Percentiles rank a stretch among this genome's conserved stretches.
phyloP scores from a whole-genome alignment of 208 protist species.

The Trichomonas gallinae region DNA sequence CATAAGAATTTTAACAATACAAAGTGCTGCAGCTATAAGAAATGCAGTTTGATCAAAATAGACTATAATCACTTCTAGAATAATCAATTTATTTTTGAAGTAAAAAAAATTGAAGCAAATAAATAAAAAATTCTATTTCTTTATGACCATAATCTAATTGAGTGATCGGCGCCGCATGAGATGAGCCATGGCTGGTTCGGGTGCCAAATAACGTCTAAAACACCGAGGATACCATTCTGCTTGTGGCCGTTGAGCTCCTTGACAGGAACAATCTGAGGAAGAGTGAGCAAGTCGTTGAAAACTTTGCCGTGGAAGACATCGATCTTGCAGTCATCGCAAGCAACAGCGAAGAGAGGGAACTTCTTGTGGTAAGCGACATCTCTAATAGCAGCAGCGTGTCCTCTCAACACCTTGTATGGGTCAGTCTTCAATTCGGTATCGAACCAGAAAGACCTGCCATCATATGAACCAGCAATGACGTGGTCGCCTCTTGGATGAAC shows the following conservation, averaged over 20 bases:
- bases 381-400: constrained; percentile 33
- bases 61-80: too few species aligned
- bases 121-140: background rate
- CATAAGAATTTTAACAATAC: too few species aligned
- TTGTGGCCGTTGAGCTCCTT: constrained; percentile 83
- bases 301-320: constrained; percentile 56
- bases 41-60: too few species aligned
- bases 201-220: constrained; percentile 80
- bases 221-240: constrained; percentile 18
- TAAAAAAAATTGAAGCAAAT: too few species aligned
- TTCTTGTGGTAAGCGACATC: constrained; percentile 34
- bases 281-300: constrained; percentile 87
- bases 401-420: constrained; percentile 71
- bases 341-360: constrained; percentile 84
- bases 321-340: constrained; percentile 69
- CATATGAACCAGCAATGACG: constrained; percentile 66
- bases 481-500: constrained; percentile 83
- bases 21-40: too few species aligned
- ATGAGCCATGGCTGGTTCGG: constrained; percentile 96
- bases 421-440: constrained; percentile 85
- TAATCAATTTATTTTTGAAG: too few species aligned
- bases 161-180: constrained; percentile 74
- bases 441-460: constrained; percentile 77
- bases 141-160: constrained; percentile 25
- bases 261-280: constrained; percentile 93